Conservation (phyloP, 202 grass and related monocot genomes). For the Dendrocalamus latiflorus region DNA sequence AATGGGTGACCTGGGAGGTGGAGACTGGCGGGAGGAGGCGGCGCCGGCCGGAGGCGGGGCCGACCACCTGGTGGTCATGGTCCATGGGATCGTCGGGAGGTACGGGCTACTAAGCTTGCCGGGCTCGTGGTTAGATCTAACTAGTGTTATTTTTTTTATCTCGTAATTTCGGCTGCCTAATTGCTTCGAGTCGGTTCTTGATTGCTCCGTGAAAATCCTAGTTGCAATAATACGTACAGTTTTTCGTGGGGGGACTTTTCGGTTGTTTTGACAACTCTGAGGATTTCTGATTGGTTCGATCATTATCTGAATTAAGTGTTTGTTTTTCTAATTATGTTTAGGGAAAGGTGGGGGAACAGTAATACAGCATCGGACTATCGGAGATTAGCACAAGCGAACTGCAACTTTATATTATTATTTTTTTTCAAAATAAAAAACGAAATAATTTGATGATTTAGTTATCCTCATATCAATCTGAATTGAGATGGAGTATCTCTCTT, state of each 20-base stretch:
- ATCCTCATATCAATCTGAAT: not conserved
- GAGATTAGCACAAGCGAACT: not conserved
- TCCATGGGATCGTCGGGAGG: conserved; percentile 97
- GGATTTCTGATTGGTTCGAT: not conserved
- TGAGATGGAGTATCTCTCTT: not conserved
- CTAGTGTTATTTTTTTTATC: not conserved
- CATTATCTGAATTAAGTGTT: not conserved
- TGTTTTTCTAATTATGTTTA: not conserved
- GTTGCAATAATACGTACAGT: not conserved
- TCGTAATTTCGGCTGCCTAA: not conserved
- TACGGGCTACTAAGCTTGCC: conserved; percentile 19
- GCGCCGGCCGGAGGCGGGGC: conserved; percentile 4
- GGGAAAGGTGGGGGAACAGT: not conserved
- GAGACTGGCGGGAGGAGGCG: not conserved
- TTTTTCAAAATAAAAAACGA: not conserved
- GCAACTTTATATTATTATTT: not conserved
- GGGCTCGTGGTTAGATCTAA: not conserved
- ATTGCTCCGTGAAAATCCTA: not conserved
- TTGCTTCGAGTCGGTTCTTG: not conserved
- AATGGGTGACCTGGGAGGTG: conserved; percentile 55
- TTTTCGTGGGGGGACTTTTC: not conserved
- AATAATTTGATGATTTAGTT: not conserved
- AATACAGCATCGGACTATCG: not conserved
- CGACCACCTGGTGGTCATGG: conserved; percentile 94
- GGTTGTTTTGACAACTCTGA: not conserved